phyloP scores from a whole-genome alignment of 345 rosid genomes.

The Sonneratia alba region DNA sequence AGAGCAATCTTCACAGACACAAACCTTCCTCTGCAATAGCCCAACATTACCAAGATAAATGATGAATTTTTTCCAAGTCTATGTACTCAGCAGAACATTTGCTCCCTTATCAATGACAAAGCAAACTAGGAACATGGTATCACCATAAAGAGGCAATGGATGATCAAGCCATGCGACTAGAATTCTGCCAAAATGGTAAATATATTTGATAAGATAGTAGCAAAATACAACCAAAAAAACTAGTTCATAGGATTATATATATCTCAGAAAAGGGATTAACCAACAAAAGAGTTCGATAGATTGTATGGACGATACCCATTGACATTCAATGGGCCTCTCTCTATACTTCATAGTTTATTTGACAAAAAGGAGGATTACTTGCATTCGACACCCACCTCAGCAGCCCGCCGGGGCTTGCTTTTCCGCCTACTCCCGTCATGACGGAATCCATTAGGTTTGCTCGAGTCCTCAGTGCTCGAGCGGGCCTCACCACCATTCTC shows the following conservation, averaged over 20 bases:
- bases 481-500: constrained; percentile 40
- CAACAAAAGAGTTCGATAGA: not conserved
- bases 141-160: not conserved
- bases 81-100: too few species aligned
- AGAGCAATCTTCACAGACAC: too few species aligned
- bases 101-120: too few species aligned
- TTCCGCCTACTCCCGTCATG: constrained; percentile 62
- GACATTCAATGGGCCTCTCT: constrained; percentile 6
- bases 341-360: constrained; percentile 16
- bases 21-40: too few species aligned
- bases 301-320: not conserved
- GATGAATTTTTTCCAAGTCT: too few species aligned
- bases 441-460: constrained; percentile 52
- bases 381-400: constrained; percentile 64
- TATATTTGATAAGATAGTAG: not conserved
- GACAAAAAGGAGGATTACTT: constrained; percentile 26
- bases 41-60: too few species aligned
- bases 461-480: constrained; percentile 38
- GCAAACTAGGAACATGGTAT: too few species aligned
- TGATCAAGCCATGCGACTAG: not conserved
- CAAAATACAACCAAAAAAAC: not conserved
- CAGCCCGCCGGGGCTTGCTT: constrained; percentile 66
- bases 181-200: not conserved
- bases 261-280: not conserved
- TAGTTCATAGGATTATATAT: not conserved